Evolutionary conservation across 1,139 yeast species (phyloP).

Genomic region (Saccharomyces uvarum): DNA sequence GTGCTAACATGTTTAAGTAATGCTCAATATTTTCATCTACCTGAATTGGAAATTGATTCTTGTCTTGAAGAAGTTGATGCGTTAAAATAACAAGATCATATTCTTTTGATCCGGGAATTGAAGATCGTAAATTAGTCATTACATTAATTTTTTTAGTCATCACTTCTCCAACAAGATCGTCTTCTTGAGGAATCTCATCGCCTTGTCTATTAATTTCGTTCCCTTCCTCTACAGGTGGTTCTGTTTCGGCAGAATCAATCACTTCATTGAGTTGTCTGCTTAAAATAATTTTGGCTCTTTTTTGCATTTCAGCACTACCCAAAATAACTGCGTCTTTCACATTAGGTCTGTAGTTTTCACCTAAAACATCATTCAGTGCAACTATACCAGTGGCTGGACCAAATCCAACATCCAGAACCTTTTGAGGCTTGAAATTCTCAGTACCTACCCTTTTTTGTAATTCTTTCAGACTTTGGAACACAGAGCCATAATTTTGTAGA

Average conservation of each 20-base stretch:
- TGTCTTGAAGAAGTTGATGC: slow-evolving; percentile 63
- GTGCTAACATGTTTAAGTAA: slow-evolving; percentile 54
- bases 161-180: slow-evolving; percentile 48
- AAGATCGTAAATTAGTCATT: slow-evolving; percentile 46
- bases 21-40: slow-evolving; percentile 63
- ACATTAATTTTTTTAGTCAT: slow-evolving; percentile 48
- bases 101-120: slow-evolving; percentile 39
- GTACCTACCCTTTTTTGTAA: slow-evolving; percentile 46
- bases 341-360: slow-evolving; percentile 50
- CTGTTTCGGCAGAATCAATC: slow-evolving; percentile 17
- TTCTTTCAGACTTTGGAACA: slow-evolving; percentile 61
- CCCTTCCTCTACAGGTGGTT: slow-evolving; percentile 17
- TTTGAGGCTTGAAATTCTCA: slow-evolving; percentile 50
- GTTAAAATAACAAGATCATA: slow-evolving; percentile 84
- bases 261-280: slow-evolving; percentile 60
- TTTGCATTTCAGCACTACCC: slow-evolving; percentile 69
- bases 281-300: slow-evolving; percentile 67
- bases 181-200: slow-evolving; percentile 23
- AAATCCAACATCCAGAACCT: slow-evolving; percentile 71
- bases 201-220: slow-evolving; percentile 15
- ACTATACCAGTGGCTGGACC: slow-evolving; percentile 94
- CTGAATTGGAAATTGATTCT: slow-evolving; percentile 57
- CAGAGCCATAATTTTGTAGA: slow-evolving; percentile 72
- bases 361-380: slow-evolving; percentile 78
- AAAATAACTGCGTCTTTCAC: slow-evolving; percentile 65